Evolutionary conservation across 2,329 filamentous ascomycete genomes (phyloP).

Genomic region (Colletotrichum sublineola): DNA sequence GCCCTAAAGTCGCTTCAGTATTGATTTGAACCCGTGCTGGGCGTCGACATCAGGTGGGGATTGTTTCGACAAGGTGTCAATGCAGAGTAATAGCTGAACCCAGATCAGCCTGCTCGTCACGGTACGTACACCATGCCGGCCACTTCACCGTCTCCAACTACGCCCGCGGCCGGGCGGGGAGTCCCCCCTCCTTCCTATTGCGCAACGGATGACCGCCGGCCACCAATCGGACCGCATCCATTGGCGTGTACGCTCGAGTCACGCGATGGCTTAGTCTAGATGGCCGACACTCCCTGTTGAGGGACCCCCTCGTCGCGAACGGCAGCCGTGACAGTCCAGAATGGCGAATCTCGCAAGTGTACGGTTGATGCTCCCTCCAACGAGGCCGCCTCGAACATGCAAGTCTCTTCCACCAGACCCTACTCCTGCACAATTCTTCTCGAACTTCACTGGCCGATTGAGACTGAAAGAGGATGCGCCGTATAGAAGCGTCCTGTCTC

Average conservation of each 20-base stretch:
- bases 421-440: neutral
- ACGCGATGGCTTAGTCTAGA: neutral
- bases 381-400: neutral
- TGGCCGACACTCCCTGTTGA: neutral
- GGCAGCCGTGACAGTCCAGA: neutral
- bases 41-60: neutral
- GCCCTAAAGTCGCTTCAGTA: neutral
- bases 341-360: neutral
- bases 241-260: neutral
- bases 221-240: neutral
- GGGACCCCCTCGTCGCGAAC: neutral
- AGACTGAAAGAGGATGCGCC: neutral
- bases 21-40: neutral
- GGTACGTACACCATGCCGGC: neutral
- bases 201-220: neutral
- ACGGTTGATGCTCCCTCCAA: neutral
- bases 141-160: neutral
- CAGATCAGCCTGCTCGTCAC: neutral
- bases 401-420: neutral
- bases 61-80: neutral
- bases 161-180: neutral
- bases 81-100: neutral
- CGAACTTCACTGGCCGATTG: conserved; percentile 1
- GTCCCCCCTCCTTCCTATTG: neutral
- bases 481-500: neutral